Conservation (phyloP, 2,329 filamentous ascomycete species). For the Ophiostoma sp. region DNA sequence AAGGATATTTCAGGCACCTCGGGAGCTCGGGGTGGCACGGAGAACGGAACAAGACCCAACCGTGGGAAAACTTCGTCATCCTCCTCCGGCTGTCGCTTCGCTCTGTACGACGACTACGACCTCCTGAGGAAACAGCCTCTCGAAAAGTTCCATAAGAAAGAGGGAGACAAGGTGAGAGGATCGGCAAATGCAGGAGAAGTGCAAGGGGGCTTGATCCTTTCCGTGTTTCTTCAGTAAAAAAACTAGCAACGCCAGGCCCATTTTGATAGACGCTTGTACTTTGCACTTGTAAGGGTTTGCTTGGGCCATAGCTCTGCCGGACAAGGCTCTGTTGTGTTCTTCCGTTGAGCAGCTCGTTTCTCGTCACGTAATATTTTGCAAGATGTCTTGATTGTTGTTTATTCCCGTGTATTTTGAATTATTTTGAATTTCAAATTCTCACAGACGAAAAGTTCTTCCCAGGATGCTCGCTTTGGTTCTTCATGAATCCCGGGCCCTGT, state of each 20-base stretch:
- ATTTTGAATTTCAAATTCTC: not conserved
- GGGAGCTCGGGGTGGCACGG: conserved; percentile 3
- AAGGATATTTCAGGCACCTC: not conserved
- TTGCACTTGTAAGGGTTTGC: not conserved
- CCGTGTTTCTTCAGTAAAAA: not conserved
- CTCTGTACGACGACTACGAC: not conserved
- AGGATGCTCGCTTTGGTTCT: not conserved
- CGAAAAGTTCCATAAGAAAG: not conserved
- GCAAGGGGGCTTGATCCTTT: not conserved
- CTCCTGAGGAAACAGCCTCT: not conserved
- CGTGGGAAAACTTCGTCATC: not conserved
- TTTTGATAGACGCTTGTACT: not conserved
- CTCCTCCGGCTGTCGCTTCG: not conserved
- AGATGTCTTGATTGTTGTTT: not conserved
- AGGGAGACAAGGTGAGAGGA: not conserved
- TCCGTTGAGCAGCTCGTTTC: not conserved
- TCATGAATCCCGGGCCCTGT: not conserved
- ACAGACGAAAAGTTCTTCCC: not conserved
- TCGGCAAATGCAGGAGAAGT: conserved; percentile 2
- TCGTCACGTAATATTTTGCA: not conserved
- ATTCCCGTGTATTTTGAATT: not conserved
- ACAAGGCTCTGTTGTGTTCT: not conserved
- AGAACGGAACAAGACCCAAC: not conserved
- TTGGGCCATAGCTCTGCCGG: not conserved
- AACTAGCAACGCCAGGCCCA: not conserved